These are phyloP conservation scores for Cladobotryum protrusum DNA, from an alignment of 2,329 filamentous ascomycete species.

Conservation along the genomic window DNA sequence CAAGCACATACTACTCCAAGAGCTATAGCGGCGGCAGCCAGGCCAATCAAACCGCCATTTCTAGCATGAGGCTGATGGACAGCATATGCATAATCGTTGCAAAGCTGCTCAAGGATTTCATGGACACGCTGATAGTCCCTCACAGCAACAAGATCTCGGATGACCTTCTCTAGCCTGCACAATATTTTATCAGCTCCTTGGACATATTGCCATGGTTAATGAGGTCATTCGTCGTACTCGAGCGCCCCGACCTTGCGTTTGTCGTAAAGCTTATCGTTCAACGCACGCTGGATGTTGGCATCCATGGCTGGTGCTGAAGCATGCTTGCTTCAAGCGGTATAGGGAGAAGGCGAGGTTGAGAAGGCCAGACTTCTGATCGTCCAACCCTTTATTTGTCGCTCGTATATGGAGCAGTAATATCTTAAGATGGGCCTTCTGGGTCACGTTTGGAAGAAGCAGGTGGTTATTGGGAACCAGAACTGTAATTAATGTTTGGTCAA, in stretches of 20 bases:
- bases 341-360: not conserved
- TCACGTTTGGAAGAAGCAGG: no score
- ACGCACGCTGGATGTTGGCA: conserved; percentile 75
- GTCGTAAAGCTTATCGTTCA: conserved; percentile 98
- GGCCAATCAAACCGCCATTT: conserved; percentile 91
- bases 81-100: conserved; percentile 95
- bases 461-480: no score
- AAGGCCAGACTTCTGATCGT: no score
- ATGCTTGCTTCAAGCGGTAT: conserved; percentile 9
- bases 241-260: conserved; percentile 94
- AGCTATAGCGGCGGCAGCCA: conserved; percentile 93
- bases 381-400: no score
- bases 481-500: no score
- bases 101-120: conserved; percentile 89
- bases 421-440: no score
- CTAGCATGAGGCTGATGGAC: conserved; percentile 94
- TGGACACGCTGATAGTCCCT: conserved; percentile 76
- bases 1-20: conserved; percentile 69
- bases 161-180: conserved; percentile 75
- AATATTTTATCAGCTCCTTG: conserved; percentile 13
- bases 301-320: conserved; percentile 57
- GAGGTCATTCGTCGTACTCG: conserved; percentile 57
- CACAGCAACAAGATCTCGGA: conserved; percentile 72
- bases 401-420: no score
- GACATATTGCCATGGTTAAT: no score